phyloP scores from a whole-genome alignment of 2,329 filamentous ascomycete species.

The Ceratocystis ficicola region DNA sequence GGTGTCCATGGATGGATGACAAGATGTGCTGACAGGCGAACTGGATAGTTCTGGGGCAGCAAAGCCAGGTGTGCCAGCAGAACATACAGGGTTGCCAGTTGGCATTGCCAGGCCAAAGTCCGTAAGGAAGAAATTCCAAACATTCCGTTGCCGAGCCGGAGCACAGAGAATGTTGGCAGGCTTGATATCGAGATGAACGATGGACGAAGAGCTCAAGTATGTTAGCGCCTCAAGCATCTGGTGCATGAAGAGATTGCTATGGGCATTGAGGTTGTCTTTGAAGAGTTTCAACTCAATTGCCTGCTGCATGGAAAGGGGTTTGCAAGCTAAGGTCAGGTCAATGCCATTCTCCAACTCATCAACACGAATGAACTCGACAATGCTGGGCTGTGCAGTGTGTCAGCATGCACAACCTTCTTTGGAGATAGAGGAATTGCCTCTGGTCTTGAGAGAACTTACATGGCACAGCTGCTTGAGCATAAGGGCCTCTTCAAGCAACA shows the following conservation, averaged over 20 bases:
- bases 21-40: not conserved
- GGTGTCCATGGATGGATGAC: slow-evolving; percentile 14
- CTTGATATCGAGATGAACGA: slow-evolving; percentile 20
- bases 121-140: slow-evolving; percentile 15
- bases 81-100: not conserved
- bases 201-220: not conserved
- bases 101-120: slow-evolving; percentile 16
- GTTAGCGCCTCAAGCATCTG: slow-evolving; percentile 15
- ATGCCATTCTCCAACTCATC: not conserved
- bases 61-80: not conserved
- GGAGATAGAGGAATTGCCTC: no score
- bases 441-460: not conserved
- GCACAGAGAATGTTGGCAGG: slow-evolving; percentile 17
- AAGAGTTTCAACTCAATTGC: not conserved
- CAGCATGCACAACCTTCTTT: not conserved
- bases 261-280: not conserved
- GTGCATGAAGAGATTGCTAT: slow-evolving; percentile 12
- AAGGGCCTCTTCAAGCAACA: not conserved
- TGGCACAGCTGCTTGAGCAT: slow-evolving; percentile 2
- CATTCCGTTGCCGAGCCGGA: not conserved
- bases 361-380: slow-evolving; percentile 14
- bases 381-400: slow-evolving; percentile 2
- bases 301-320: not conserved
- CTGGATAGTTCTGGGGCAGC: slow-evolving; percentile 1
- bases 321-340: slow-evolving; percentile 10